These are phyloP conservation scores for Apiosordaria backusii DNA, from an alignment of 495 filamentous ascomycete genomes.

Conservation along the genomic window DNA sequence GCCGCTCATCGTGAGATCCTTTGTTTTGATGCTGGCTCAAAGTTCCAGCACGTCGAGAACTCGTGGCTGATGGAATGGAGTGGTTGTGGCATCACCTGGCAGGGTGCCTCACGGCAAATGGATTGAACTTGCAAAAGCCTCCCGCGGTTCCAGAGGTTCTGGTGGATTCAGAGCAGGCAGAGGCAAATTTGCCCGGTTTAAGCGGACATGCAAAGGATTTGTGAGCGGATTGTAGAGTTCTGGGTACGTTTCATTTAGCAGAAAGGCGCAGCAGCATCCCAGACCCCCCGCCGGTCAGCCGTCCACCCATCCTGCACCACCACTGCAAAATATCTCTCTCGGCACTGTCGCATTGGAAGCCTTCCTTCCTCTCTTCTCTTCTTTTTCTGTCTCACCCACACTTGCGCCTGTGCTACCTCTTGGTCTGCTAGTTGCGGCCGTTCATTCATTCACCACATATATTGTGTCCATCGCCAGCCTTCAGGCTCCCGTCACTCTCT, in stretches of 20 bases:
- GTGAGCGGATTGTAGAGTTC: not conserved
- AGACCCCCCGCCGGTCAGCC: not conserved
- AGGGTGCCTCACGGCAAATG: not conserved
- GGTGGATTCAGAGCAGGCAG: not conserved
- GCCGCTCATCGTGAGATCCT: not conserved
- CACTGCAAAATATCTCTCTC: not conserved
- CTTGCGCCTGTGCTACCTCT: conserved; percentile 3
- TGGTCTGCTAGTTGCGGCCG: conserved; percentile 11
- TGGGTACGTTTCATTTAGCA: conserved; percentile 3
- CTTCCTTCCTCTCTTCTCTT: conserved; percentile 7
- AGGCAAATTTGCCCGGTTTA: not conserved
- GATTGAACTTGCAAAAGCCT: not conserved
- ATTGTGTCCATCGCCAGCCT: not conserved
- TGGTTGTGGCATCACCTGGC: no score
- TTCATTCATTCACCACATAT: conserved; percentile 16
- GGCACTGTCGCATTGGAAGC: conserved; percentile 4
- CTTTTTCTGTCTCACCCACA: conserved; percentile 20
- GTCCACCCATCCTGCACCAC: not conserved
- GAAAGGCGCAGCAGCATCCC: conserved; percentile 1
- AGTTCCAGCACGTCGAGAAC: not conserved
- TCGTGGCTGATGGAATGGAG: not conserved
- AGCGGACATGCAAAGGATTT: conserved; percentile 2
- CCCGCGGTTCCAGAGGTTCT: not conserved
- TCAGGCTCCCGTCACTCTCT: conserved; percentile 13
- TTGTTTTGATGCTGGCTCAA: not conserved